Base-by-base conservation (phyloP, 805 yeast species). In the Sugiyamaella lignohabitans region DNA sequence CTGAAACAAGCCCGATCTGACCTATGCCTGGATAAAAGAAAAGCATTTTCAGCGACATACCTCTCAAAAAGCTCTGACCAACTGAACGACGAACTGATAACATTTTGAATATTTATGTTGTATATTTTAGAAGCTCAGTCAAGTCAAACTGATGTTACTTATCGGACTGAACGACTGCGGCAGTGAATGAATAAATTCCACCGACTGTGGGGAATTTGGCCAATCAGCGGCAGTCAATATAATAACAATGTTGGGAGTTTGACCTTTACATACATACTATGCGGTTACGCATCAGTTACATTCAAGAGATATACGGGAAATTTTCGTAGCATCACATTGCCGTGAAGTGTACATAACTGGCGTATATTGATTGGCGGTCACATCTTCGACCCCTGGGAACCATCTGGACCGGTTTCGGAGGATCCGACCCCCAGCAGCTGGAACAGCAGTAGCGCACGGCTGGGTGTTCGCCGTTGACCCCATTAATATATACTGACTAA, bases 31-130 rank as follows among this genome's bases (percentile, higher is more conserved):
- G 20, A 35, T 5, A 14, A 10, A 14, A 5, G 38, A 35, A 35
- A 11, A 18, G 38, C 6, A 16, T 8, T 16, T 35, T 35, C 20
- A 35, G 11, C 17, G 6, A 44, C 46, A 10, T 42, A 47, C 50
- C 29, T 38, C 42, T 42, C 8, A 43, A 32, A 37, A 35, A 45
- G 22, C 40, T 1, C 40, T 46, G 51, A 22, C 41, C 38, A 17
- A 40, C 34, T 37, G 24, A 30, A 38, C 45, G 32, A 27, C 32
- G 45, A 18, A 36, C 1, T 2, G 48, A 44, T 11, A 48, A 38
- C 51, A 45, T 40, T 24, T 27, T 27, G 32, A 27, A 8, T 8
- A 8, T 27, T 8, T 27, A 27, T 27, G 8, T 27, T 14, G 11
- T 8, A 27, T 8, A 27, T 27, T 8, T 27, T 27, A 27, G 14